phyloP scores from a whole-genome alignment of 1,284 basidiomycete species.

The Singerocomus inundabilis region DNA sequence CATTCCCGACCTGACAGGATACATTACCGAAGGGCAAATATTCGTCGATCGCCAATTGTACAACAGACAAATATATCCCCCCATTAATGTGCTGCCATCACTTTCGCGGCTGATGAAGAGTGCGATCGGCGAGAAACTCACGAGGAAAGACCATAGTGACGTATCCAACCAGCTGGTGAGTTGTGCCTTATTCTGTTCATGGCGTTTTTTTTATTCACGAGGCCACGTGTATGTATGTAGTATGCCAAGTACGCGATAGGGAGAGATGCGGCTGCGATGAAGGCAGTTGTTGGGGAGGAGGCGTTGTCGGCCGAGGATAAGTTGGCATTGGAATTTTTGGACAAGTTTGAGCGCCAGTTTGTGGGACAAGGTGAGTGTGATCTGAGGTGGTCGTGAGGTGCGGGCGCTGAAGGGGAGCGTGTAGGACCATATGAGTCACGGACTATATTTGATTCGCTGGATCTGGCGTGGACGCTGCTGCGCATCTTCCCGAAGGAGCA shows the following conservation, averaged over 20 bases:
- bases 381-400: not conserved
- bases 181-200: conserved; percentile 27
- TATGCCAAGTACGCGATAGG: conserved; percentile 98
- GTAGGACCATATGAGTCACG: conserved; percentile 92
- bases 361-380: conserved; percentile 80
- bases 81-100: conserved; percentile 99
- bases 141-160: conserved; percentile 97
- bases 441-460: conserved; percentile 96
- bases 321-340: conserved; percentile 88
- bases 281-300: conserved; percentile 99
- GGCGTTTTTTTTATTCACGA: conserved; percentile 16
- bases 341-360: conserved; percentile 93
- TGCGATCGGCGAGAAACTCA: conserved; percentile 96
- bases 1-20: conserved; percentile 99
- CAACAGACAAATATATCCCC: conserved; percentile 98
- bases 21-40: conserved; percentile 99
- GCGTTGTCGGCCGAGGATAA: conserved; percentile 94
- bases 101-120: conserved; percentile 99
- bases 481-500: conserved; percentile 99
- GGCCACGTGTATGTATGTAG: conserved; percentile 50
- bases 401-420: conserved; percentile 8
- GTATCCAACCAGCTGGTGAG: conserved; percentile 94
- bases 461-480: conserved; percentile 95
- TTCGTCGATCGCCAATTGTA: conserved; percentile 94
- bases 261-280: conserved; percentile 97